These are phyloP conservation scores for Ogataea paradorogensis DNA, from an alignment of 805 yeast species.

Conservation along the genomic window DNA sequence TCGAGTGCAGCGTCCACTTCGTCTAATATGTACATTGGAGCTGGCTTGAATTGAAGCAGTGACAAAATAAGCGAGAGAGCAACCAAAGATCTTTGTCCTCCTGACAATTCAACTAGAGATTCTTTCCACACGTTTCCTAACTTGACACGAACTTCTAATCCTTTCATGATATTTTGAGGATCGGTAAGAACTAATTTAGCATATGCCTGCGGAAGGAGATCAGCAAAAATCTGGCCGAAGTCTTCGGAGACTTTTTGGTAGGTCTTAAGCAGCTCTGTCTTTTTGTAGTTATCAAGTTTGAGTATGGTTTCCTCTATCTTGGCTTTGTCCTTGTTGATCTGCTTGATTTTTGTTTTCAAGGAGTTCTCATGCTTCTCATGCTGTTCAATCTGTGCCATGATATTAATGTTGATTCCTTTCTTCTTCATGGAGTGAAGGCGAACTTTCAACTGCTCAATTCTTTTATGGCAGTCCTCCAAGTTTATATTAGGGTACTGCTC, in stretches of 20 bases:
- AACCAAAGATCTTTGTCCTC: constrained; percentile 94
- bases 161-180: constrained; percentile 79
- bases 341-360: constrained; percentile 73
- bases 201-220: constrained; percentile 82
- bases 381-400: constrained; percentile 87
- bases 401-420: constrained; percentile 73
- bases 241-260: constrained; percentile 85
- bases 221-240: constrained; percentile 87
- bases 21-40: constrained; percentile 96
- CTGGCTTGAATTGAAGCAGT: constrained; percentile 89
- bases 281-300: constrained; percentile 80
- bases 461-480: constrained; percentile 57
- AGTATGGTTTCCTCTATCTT: constrained; percentile 86
- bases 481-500: constrained; percentile 62
- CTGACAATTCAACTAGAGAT: constrained; percentile 89
- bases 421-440: constrained; percentile 69
- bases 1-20: constrained; percentile 99
- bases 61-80: constrained; percentile 93
- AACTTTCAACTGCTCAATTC: constrained; percentile 53
- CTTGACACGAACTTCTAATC: constrained; percentile 85
- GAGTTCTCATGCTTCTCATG: constrained; percentile 84
- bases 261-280: constrained; percentile 76
- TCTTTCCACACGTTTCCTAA: constrained; percentile 95
- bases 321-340: constrained; percentile 83
- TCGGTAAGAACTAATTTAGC: constrained; percentile 85